These are phyloP conservation scores for Penicillium sp. DNA, from an alignment of 2,329 filamentous ascomycete species.

Conservation along the genomic window DNA sequence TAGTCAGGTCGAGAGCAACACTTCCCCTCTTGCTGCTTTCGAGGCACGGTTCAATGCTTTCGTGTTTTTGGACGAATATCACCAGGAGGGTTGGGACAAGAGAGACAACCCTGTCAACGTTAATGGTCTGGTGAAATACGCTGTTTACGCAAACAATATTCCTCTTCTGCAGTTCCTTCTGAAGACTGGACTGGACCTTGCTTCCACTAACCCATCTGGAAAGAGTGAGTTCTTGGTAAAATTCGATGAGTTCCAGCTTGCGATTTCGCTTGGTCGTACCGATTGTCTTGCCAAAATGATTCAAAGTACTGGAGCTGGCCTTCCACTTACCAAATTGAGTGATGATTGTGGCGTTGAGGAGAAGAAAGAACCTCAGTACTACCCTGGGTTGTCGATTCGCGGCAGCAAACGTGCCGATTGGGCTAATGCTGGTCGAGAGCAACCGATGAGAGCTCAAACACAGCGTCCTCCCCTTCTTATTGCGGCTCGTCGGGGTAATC, in stretches of 20 bases:
- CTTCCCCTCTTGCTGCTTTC: conserved; percentile 58
- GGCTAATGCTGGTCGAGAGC: conserved; percentile 61
- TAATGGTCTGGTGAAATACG: conserved; percentile 42
- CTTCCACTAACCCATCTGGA: conserved; percentile 3
- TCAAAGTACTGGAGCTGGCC: conserved; percentile 63
- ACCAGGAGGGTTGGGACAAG: background rate
- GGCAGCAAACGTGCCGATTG: conserved; percentile 74
- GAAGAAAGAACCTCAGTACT: conserved; percentile 66
- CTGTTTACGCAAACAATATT: conserved; percentile 55
- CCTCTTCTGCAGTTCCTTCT: conserved; percentile 58
- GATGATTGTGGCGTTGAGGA: conserved; percentile 64
- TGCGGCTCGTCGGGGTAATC: conserved; percentile 46
- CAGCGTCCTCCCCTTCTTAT: conserved; percentile 33
- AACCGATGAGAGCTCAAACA: background rate
- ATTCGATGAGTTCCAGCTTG: conserved; percentile 37
- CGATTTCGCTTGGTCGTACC: conserved; percentile 44
- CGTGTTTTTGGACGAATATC: conserved; percentile 15
- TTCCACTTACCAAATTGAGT: conserved; percentile 67
- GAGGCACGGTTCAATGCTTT: conserved; percentile 38
- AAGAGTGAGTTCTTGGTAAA: conserved; percentile 10
- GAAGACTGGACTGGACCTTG: conserved; percentile 45
- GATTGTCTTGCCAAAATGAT: conserved; percentile 58
- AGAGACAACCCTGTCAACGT: background rate
- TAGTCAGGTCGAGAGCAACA: conserved; percentile 65
- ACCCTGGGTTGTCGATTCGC: conserved; percentile 74